Conservation (phyloP, 2,329 filamentous ascomycete genomes). For the Myriosclerotinia duriaeana region DNA sequence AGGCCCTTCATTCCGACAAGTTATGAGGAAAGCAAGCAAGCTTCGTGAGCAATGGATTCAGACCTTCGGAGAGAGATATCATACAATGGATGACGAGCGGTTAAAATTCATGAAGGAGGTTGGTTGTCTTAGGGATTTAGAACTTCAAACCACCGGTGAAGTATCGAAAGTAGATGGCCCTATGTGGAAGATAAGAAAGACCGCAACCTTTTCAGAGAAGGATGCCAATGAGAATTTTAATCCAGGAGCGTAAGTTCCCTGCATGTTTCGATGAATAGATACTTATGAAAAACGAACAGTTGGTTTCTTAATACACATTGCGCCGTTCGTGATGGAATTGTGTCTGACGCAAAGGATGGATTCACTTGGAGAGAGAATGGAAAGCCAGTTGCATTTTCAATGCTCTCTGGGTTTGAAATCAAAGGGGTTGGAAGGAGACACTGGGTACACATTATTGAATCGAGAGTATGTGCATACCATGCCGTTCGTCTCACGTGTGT, state of each 20-base stretch:
- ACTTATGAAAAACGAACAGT: conserved; percentile 42
- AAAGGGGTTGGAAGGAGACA: conserved; percentile 42
- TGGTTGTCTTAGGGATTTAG: conserved; percentile 28
- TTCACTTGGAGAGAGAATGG: conserved; percentile 50
- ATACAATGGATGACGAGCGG: conserved; percentile 30
- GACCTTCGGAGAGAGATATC: conserved; percentile 28
- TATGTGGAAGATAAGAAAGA: conserved; percentile 27
- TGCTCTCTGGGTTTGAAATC: conserved; percentile 52
- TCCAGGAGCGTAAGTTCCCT: conserved; percentile 49
- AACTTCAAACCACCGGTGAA: conserved; percentile 18
- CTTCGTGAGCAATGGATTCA: conserved; percentile 32
- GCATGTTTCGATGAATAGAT: conserved; percentile 25
- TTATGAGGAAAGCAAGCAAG: conserved; percentile 23
- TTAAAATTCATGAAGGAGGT: conserved; percentile 27
- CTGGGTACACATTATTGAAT: conserved; percentile 49
- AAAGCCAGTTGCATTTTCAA: conserved; percentile 47
- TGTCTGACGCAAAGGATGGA: conserved; percentile 47
- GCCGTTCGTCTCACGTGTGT: conserved; percentile 51
- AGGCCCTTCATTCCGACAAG: conserved; percentile 10
- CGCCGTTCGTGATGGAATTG: conserved; percentile 56
- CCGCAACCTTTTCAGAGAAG: conserved; percentile 13
- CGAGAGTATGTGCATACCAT: conserved; percentile 48
- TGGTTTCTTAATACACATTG: conserved; percentile 60
- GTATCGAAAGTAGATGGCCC: conserved; percentile 11
- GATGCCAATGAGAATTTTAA: conserved; percentile 45